Conservation (phyloP, 495 filamentous ascomycete species). For the Neurospora sp. region DNA sequence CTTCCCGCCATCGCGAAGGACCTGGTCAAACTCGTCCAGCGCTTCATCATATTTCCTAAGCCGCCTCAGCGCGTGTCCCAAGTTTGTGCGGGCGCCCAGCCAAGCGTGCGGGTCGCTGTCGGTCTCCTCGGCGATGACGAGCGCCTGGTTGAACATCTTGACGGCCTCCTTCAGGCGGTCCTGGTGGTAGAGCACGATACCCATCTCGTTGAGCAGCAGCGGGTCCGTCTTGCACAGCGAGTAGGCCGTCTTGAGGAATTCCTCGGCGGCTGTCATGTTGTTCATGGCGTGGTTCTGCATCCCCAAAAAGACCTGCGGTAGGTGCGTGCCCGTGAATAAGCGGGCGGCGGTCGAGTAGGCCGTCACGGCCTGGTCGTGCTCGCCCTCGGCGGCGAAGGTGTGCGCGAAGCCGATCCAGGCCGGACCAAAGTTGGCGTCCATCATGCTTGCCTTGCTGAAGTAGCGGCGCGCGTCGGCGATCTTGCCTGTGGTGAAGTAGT, state of each 20-base stretch:
- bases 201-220: conserved; percentile 87
- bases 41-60: conserved; percentile 59
- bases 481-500: conserved; percentile 82
- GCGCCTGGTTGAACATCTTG: conserved; percentile 60
- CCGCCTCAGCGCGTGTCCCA: conserved; percentile 78
- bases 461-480: conserved; percentile 89
- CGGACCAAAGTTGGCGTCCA: conserved; percentile 95
- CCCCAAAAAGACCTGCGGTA: conserved; percentile 91
- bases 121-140: conserved; percentile 68
- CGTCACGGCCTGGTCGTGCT: conserved; percentile 96
- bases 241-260: conserved; percentile 87
- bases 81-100: conserved; percentile 78
- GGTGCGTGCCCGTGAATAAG: conserved; percentile 92
- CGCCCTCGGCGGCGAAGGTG: conserved; percentile 99
- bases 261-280: conserved; percentile 90
- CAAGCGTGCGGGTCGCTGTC: conserved; percentile 73
- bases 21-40: conserved; percentile 69
- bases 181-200: conserved; percentile 89
- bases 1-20: conserved; percentile 64
- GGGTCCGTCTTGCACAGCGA: conserved; percentile 68
- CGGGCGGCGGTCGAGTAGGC: conserved; percentile 94
- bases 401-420: conserved; percentile 99
- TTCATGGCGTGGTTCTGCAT: conserved; percentile 97
- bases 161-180: conserved; percentile 64
- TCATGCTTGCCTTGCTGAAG: conserved; percentile 93